These are phyloP conservation scores for Rusavskia elegans DNA, from an alignment of 495 filamentous ascomycete genomes.

Conservation along the genomic window DNA sequence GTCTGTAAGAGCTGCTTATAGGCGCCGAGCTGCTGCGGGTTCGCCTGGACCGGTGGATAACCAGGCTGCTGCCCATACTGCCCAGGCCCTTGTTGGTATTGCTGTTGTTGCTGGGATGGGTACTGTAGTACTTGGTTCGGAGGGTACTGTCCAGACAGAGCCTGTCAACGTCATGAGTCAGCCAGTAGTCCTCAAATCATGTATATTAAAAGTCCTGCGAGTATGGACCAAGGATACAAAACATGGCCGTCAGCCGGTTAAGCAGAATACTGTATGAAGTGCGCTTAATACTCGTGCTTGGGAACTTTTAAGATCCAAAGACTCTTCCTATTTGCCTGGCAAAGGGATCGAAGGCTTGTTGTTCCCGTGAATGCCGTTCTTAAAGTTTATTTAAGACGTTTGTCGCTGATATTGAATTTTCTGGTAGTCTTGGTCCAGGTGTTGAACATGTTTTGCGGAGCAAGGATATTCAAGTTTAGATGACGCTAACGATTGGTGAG, in stretches of 20 bases:
- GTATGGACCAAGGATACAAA: background rate
- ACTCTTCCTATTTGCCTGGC: too few relatives aligned
- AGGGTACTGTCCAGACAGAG: background rate
- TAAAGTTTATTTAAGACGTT: too few relatives aligned
- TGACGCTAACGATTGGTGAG: too few relatives aligned
- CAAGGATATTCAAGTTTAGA: too few relatives aligned
- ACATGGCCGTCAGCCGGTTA: background rate
- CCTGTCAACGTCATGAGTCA: background rate
- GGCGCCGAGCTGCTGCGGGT: slow-evolving; percentile 29
- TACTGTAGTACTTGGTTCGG: background rate
- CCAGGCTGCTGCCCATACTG: slow-evolving; percentile 17
- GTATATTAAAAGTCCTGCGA: background rate
- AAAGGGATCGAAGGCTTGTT: too few relatives aligned
- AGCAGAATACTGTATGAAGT: background rate
- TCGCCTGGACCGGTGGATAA: slow-evolving; percentile 14
- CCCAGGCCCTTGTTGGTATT: background rate
- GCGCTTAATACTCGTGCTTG: too few relatives aligned
- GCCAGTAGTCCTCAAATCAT: background rate
- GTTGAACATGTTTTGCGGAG: too few relatives aligned
- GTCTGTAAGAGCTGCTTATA: slow-evolving; percentile 37
- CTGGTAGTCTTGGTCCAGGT: too few relatives aligned
- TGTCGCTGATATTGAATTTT: too few relatives aligned
- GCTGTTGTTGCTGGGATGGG: background rate
- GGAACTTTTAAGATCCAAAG: too few relatives aligned
- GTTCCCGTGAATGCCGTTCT: too few relatives aligned